Percentiles rank a stretch among this genome's conserved stretches.
Evolutionary conservation across 129 eudicot species (phyloP).

Genomic region (Chrysanthemum lavandulifolium): DNA sequence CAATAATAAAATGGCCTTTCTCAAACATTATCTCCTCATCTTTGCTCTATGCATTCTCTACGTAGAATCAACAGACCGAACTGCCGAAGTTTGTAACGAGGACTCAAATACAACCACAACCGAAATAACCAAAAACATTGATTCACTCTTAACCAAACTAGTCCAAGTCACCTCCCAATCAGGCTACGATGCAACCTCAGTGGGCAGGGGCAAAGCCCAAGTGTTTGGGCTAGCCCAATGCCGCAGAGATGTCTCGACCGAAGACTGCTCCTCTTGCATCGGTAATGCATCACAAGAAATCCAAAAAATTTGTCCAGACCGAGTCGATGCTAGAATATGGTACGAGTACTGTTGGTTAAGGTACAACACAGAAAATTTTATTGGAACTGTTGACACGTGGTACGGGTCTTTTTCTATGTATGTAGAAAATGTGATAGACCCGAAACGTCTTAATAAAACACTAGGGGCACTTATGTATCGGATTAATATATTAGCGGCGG

Average conservation of each 20-base stretch:
- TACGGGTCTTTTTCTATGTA: conserved; percentile 36
- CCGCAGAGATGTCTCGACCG: conserved; percentile 66
- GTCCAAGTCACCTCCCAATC: conserved; percentile 38
- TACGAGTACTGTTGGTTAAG: conserved; percentile 75
- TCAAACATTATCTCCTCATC: conserved; percentile 33
- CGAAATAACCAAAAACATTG: conserved; percentile 48
- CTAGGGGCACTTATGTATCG: conserved; percentile 47
- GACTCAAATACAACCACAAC: conserved; percentile 28
- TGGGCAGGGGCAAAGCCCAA: conserved; percentile 33
- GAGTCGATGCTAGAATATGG: conserved; percentile 75
- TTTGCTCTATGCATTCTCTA: conserved; percentile 33
- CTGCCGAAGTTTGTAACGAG: conserved; percentile 37
- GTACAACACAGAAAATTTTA: conserved; percentile 45
- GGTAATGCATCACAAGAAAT: conserved; percentile 55
- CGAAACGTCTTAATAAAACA: conserved; percentile 42
- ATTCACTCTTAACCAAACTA: conserved; percentile 33
- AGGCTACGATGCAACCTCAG: conserved; percentile 52
- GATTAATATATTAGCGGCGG: conserved; percentile 38
- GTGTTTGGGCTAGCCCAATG: conserved; percentile 87
- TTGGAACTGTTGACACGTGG: conserved; percentile 59
- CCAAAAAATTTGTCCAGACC: conserved; percentile 47
- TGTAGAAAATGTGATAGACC: conserved; percentile 57
- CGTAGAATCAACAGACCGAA: conserved; percentile 57
- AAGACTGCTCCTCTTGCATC: conserved; percentile 72
- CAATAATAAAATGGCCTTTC: conserved; percentile 28